These are phyloP conservation scores for Pittosporum tobira DNA, from an alignment of 129 eudicot species.

Conservation along the genomic window DNA sequence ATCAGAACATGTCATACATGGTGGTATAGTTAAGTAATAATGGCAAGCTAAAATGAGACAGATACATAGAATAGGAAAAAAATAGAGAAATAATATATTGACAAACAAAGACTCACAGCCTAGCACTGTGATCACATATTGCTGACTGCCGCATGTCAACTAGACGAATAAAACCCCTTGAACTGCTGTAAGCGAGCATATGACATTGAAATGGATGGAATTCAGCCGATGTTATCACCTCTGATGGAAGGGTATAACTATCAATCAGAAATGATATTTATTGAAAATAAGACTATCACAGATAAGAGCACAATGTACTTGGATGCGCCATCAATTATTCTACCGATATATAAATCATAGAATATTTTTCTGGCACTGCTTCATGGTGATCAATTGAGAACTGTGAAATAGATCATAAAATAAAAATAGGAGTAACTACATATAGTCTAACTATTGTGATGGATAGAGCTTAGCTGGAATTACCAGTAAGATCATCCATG, in stretches of 20 bases:
- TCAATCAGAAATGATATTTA: not conserved
- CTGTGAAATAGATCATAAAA: not conserved
- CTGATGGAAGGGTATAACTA: slow-evolving; percentile 23
- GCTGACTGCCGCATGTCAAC: slow-evolving; percentile 93
- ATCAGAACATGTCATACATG: not conserved
- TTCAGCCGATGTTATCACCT: slow-evolving; percentile 92
- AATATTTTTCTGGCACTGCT: not conserved
- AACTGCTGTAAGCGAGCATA: slow-evolving; percentile 75
- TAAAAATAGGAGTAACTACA: too few species aligned
- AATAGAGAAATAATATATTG: not conserved
- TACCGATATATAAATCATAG: not conserved
- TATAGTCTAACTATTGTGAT: not conserved
- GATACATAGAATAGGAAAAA: not conserved
- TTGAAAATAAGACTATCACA: slow-evolving; percentile 1
- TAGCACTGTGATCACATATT: slow-evolving; percentile 64
- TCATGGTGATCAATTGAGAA: not conserved
- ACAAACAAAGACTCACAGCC: slow-evolving; percentile 42
- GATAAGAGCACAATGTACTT: slow-evolving; percentile 4
- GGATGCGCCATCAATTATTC: not conserved
- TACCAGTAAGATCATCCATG: slow-evolving; percentile 96
- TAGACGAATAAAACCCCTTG: slow-evolving; percentile 77
- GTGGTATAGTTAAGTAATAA: not conserved
- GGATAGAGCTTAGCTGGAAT: not conserved
- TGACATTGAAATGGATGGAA: slow-evolving; percentile 84
- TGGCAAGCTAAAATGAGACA: not conserved